Conservation (phyloP, 2,329 filamentous ascomycete genomes). For the Microcera coccophila region DNA sequence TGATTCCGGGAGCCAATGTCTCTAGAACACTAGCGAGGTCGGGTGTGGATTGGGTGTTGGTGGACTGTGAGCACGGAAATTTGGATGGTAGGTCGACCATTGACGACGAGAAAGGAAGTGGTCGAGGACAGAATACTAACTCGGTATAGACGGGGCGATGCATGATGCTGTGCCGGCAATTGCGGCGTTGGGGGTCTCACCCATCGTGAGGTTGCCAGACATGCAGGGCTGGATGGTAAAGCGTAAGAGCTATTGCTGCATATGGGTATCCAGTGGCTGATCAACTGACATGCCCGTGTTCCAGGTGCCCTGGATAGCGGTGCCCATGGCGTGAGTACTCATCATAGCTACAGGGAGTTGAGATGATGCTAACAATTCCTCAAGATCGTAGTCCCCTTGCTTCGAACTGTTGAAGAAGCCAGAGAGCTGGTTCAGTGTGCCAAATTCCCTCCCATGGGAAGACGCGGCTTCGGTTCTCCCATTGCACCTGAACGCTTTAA, state of each 20-base stretch:
- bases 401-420: constrained; percentile 43
- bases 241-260: constrained; percentile 23
- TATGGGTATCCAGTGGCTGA: not conserved
- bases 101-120: not conserved
- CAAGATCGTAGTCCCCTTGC: constrained; percentile 45
- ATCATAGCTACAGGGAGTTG: not conserved
- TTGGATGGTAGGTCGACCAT: constrained; percentile 38
- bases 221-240: constrained; percentile 45
- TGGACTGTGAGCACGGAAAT: constrained; percentile 53
- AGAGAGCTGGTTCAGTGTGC: constrained; percentile 43
- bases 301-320: constrained; percentile 48
- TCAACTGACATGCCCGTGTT: constrained; percentile 2
- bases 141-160: constrained; percentile 42
- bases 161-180: constrained; percentile 53
- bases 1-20: constrained; percentile 57
- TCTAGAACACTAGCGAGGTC: constrained; percentile 56
- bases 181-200: constrained; percentile 42
- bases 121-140: constrained; percentile 3
- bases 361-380: constrained; percentile 11
- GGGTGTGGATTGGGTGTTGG: constrained; percentile 64
- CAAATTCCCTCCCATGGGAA: constrained; percentile 49
- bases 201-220: constrained; percentile 51
- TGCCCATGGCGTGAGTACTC: constrained; percentile 44
- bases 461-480: constrained; percentile 48
- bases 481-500: constrained; percentile 42